Conservation (phyloP, 139 green algal genomes). For the Volvox africanus region DNA sequence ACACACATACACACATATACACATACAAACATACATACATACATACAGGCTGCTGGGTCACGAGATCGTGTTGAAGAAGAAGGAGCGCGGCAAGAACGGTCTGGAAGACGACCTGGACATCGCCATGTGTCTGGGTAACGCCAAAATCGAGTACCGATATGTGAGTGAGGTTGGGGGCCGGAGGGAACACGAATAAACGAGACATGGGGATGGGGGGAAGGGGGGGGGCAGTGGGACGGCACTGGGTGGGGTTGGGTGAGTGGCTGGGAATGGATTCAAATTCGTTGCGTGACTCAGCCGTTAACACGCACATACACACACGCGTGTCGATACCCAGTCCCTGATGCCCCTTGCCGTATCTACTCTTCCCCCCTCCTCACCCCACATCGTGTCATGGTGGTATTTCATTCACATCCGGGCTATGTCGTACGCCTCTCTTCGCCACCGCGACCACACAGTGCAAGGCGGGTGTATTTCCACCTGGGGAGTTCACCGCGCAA, state of each 20-base stretch:
- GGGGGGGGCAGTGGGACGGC: conserved; percentile 30
- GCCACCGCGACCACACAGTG: conserved; percentile 32
- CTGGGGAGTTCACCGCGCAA: conserved; percentile 63
- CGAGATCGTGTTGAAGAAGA: conserved; percentile 73
- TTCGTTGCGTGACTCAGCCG: too few relatives aligned
- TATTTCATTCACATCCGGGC: not conserved
- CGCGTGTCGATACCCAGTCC: too few relatives aligned
- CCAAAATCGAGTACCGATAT: conserved; percentile 73
- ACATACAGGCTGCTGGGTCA: conserved; percentile 62
- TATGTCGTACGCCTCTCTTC: not conserved
- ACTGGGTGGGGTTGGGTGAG: not conserved
- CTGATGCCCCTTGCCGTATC: not conserved
- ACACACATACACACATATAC: too few relatives aligned
- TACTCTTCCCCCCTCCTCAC: not conserved
- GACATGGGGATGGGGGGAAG: not conserved
- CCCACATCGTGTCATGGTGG: not conserved
- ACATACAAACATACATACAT: too few relatives aligned
- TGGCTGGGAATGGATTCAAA: not conserved
- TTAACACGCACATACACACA: too few relatives aligned
- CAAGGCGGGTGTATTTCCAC: conserved; percentile 70
- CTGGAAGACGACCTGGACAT: conserved; percentile 67
- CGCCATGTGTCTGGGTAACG: conserved; percentile 60
- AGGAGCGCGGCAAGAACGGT: conserved; percentile 61
- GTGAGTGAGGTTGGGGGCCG: not conserved
- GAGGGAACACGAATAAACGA: not conserved